Base-by-base conservation (phyloP, 2,329 filamentous ascomycete species). In the Pyrenophora graminea region DNA sequence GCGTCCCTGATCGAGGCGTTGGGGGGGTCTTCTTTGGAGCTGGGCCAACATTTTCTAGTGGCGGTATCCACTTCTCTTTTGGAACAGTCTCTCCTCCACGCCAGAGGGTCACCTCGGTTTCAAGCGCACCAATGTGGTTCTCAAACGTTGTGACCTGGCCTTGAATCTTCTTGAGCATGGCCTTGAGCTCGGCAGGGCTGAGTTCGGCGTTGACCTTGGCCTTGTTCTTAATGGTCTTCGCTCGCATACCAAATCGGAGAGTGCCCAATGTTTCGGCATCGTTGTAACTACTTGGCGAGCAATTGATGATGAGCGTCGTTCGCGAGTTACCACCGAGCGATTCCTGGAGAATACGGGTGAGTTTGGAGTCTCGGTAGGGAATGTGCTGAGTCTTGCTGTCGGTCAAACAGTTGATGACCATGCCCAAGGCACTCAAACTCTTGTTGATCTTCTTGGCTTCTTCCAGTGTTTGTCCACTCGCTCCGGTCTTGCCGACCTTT, bases 361-460 rank as follows among this genome's bases (percentile, higher is more conserved):
- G 86, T 76, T 97, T 97, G 39, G 93, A 97, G 77, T 99, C 94
- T 82, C 94, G 88, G 75, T 97, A 99, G 1, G 94, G 94, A 59
- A 99, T 84, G 69, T 97, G 92, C 39, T 89, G 91, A 36, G 92
- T 96, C 89, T 96, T 97, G 71, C 92, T 93, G 73, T 97, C 94
- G 2, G 94, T 97, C 66, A 99, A 79, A 46, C 92, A 86, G 76
- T 97, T 97, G 82, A 99, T 99, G 78, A 97, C 94, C 92, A 97
- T 97, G 67, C 94, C 94, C 54, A 99, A 82, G 48, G 94, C 92
- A 78, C 92, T 97, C 79, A 99, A 83, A 82, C 91, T 97, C 83
- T 97, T 97, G 83, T 99, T 99, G 83, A 99, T 99, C 82, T 99
- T 99, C 82, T 97, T 97, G 55, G 94, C 94, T 74, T 99, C 94